These are phyloP conservation scores for Amniculicola lignicola DNA, from an alignment of 495 filamentous ascomycete species.

Conservation along the genomic window DNA sequence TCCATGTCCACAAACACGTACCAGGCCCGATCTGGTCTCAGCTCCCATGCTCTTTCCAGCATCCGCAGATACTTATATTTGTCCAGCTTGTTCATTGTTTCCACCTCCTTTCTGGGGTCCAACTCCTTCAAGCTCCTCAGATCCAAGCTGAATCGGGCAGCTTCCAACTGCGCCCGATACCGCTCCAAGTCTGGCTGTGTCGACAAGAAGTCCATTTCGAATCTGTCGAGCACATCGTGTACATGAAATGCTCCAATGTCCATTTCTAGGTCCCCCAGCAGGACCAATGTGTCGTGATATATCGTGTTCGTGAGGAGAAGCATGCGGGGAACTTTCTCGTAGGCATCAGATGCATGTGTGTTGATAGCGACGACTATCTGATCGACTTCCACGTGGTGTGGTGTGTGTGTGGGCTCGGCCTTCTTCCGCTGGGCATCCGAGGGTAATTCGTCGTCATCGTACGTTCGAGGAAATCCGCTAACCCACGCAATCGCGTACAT, in stretches of 20 bases:
- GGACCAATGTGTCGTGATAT: slow-evolving; percentile 9
- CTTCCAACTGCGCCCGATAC: slow-evolving; percentile 18
- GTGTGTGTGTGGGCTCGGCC: background rate
- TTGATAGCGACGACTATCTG: slow-evolving; percentile 22
- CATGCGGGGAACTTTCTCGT: slow-evolving; percentile 14
- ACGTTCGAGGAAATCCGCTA: slow-evolving; percentile 17
- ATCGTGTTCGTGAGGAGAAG: slow-evolving; percentile 12
- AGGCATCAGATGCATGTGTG: slow-evolving; percentile 26
- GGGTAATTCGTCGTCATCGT: slow-evolving; percentile 22
- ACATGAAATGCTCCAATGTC: slow-evolving; percentile 21
- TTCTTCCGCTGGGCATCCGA: background rate
- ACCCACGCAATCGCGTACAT: slow-evolving; percentile 23
- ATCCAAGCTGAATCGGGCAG: background rate
- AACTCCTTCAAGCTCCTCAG: background rate
- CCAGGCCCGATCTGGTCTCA: slow-evolving; percentile 18
- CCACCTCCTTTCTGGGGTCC: slow-evolving; percentile 5
- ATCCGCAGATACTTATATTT: slow-evolving; percentile 33
- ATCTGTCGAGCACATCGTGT: slow-evolving; percentile 26
- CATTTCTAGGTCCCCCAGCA: slow-evolving; percentile 27
- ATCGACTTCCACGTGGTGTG: slow-evolving; percentile 6
- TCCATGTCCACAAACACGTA: slow-evolving; percentile 30
- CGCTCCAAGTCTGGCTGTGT: slow-evolving; percentile 17
- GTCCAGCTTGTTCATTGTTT: slow-evolving; percentile 13
- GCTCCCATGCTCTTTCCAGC: slow-evolving; percentile 23
- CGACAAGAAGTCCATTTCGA: background rate